phyloP scores from a whole-genome alignment of 306 rosid genomes.

The Fragaria ananassa region DNA sequence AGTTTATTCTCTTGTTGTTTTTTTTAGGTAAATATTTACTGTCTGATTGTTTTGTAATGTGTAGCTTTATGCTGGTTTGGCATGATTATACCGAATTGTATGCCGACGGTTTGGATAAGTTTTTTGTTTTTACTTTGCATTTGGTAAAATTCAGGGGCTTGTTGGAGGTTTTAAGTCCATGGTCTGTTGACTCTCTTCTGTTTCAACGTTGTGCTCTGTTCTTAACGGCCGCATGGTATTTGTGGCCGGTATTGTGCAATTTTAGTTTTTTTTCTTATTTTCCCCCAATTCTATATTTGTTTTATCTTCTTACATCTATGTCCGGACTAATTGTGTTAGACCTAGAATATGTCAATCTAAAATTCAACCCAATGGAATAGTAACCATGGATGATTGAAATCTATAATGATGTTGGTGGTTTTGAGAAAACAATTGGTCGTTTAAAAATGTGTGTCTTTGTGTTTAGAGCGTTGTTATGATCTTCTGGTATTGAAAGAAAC shows the following conservation, averaged over 20 bases:
- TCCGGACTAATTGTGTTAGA: not conserved
- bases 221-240: conserved; percentile 6
- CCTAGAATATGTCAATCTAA: not conserved
- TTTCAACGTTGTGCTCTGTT: conserved; percentile 2
- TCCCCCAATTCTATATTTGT: not conserved
- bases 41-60: not conserved
- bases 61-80: conserved; percentile 20
- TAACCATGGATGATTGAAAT: not conserved
- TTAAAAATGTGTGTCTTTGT: not conserved
- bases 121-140: conserved; percentile 8
- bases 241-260: not conserved
- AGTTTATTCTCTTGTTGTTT: not conserved
- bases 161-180: not conserved
- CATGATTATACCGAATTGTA: conserved; percentile 20
- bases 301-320: not conserved
- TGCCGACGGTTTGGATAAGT: conserved; percentile 10
- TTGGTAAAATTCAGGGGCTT: not conserved
- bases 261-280: not conserved
- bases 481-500: not conserved
- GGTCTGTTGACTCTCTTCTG: not conserved
- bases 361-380: not conserved
- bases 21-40: not conserved
- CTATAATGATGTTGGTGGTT: not conserved
- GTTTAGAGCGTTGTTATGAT: not conserved
- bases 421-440: not conserved